Base-by-base conservation (phyloP, 495 filamentous ascomycete genomes). In the Podospora didyma region DNA sequence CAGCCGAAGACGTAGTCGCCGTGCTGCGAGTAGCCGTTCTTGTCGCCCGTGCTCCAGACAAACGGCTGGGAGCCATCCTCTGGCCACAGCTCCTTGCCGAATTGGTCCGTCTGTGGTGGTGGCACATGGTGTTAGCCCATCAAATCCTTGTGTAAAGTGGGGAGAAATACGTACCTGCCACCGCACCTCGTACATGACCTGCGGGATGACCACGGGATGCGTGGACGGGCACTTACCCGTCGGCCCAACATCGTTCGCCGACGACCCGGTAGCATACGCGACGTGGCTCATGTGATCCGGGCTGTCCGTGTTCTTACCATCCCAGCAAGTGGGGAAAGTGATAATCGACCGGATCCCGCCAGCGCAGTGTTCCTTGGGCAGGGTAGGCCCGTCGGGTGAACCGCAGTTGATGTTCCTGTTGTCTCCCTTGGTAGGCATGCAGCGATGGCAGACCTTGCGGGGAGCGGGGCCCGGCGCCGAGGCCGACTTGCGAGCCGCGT, bases 1-100 rank as follows among this genome's bases (percentile, higher is more conserved):
- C 72, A 73, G 19, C 72, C 69, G 42, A 74, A 74, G 1, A 73
- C 57, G 47, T 73, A 72, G 58, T 74, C 70, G 2, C 72, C 72
- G 54, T 74, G 70, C 45, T 58, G 61, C 10, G 62, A 60, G 62
- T 65, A 73, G 1, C 72, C 70, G 46, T 65, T 68, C 19, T 52
- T 62, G 42, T 75, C 66, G 24, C 72, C 73, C 24, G 73, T 74
- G 50, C 67, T 72, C 74, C 75, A 78, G 23, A 77, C 66, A 60
- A 78, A 77, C 19, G 74, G 75, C 54, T 76, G 73, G 44, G 57
- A 66, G 52, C 67, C 67, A 47, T 74, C 73, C 37, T 62, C 62
- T 3, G 74, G 73, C 74, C 75, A 77, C 45, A 68, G 23, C 20
- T 51, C 53, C 49, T 60, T 59, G 56, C 9, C 9, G 39, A 42